A percentile compares a stretch with the other conserved stretches of the same genome.
These are phyloP conservation scores for Xanthoconium purpureum DNA, from an alignment of 768 basidiomycete genomes.

Conservation along the genomic window DNA sequence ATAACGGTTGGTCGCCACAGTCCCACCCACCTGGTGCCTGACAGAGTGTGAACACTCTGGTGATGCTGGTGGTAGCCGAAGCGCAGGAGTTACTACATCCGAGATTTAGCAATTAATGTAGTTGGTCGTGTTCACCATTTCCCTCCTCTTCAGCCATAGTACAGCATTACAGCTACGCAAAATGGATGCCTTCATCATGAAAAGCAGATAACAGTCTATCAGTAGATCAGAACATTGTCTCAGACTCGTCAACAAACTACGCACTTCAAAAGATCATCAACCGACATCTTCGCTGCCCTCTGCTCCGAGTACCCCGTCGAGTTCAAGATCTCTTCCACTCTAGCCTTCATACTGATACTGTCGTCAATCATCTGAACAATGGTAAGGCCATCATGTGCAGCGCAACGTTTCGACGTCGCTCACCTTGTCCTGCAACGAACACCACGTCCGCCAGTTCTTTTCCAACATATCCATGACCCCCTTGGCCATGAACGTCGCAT, in stretches of 20 bases:
- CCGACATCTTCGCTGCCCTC: slow-evolving; percentile 89
- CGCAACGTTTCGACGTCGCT: neutral
- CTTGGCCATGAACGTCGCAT: slow-evolving; percentile 89
- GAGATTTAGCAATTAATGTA: neutral
- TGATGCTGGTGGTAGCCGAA: neutral
- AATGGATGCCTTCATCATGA: slow-evolving; percentile 72
- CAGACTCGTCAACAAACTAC: slow-evolving; percentile 22
- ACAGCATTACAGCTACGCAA: slow-evolving; percentile 40
- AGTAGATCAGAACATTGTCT: neutral
- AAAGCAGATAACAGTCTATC: slow-evolving; percentile 69
- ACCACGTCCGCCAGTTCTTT: slow-evolving; percentile 91
- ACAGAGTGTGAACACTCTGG: too few species aligned
- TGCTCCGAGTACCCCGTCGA: slow-evolving; percentile 72
- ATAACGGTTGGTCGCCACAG: too few species aligned
- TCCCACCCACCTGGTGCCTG: too few species aligned
- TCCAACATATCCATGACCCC: slow-evolving; percentile 95
- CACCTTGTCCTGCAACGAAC: slow-evolving; percentile 72
- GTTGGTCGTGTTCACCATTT: too few species aligned
- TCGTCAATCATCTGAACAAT: slow-evolving; percentile 61
- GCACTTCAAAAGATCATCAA: slow-evolving; percentile 88
- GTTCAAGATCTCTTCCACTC: slow-evolving; percentile 69
- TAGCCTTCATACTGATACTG: slow-evolving; percentile 61
- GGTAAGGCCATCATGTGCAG: neutral
- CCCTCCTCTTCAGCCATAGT: neutral
- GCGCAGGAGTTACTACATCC: neutral